Base-by-base conservation (phyloP, 805 yeast genomes). In the Sugiyamaella qingdaonensis region DNA sequence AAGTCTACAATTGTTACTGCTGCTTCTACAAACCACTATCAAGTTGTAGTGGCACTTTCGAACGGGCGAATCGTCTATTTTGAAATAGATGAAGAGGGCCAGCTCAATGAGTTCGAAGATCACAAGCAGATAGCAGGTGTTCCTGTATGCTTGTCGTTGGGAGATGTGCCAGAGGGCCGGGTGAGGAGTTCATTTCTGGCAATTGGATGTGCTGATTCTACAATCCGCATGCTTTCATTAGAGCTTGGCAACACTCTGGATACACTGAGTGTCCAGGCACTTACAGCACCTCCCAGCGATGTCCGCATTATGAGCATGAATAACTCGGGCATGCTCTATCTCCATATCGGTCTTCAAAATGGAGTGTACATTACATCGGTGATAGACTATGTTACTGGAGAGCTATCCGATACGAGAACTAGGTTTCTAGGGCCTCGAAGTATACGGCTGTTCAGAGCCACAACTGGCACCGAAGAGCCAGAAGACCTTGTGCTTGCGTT, bases 301-400 rank as follows among this genome's bases (percentile, higher is more conserved):
- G 65, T 75, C 46, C 60, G 71, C 11, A 48, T 78, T 14, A 60
- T 69, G 54, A 54, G 60, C n/a, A 66, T 70, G 73, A 29, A 42
- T 3, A 59, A 53, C 2, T 47, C 54, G 10, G 46, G 46, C 8
- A 56, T 61, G 8, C 55, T 71, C 2, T 75, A 71, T 54, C 75
- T 87, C 10, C 95, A 90, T 67, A 78, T 89, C 48, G 97, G 97
- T 1, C 75, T 90, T 74, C 77, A 71, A n/a, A 88, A 83, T 66
- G 98, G 98, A 18, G 80, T 91, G 1, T 88, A 85, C 68, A 82
- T 84, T 1, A 72, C 84, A 14, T 78, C 88, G 0, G 68, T 72
- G 4, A 60, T 90, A 36, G 88, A 86, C 62, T 62, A 65, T 0
- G 61, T 70, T 3, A 73, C 84, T 2, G 97, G 96, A 2, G 75